A percentile compares a stretch with the other conserved stretches of the same genome.
Conservation (phyloP, 768 basidiomycete genomes). For the Lactifluus pinguis region DNA sequence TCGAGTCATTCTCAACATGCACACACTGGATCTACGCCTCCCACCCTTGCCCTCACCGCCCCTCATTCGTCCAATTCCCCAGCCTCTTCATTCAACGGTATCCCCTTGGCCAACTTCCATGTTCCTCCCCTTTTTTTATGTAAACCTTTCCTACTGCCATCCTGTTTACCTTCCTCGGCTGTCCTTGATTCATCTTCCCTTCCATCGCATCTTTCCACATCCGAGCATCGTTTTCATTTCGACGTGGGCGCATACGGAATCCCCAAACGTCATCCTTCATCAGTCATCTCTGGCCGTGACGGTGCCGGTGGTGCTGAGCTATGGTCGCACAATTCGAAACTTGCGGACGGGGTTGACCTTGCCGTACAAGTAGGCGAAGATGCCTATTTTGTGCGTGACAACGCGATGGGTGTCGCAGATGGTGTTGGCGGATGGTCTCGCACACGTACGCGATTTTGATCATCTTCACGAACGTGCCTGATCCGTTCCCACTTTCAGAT, state of each 20-base stretch:
- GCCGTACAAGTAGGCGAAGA: slow-evolving; percentile 87
- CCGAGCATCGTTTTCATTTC: slow-evolving; percentile 39
- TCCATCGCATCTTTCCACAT: slow-evolving; percentile 23
- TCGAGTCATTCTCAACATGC: slow-evolving; percentile 27
- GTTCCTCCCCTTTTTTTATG: slow-evolving; percentile 28
- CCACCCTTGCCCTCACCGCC: slow-evolving; percentile 38
- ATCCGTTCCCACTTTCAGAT: not conserved
- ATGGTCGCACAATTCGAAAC: slow-evolving; percentile 14
- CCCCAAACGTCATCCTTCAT: slow-evolving; percentile 40
- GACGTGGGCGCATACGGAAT: slow-evolving; percentile 83
- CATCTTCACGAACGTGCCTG: not conserved
- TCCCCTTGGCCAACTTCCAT: slow-evolving; percentile 33
- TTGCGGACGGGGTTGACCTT: slow-evolving; percentile 33
- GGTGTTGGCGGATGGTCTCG: slow-evolving; percentile 89
- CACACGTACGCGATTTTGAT: slow-evolving; percentile 25
- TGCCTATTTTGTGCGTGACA: slow-evolving; percentile 73
- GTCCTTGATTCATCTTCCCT: slow-evolving; percentile 15
- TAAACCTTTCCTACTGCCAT: slow-evolving; percentile 21
- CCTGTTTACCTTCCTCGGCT: slow-evolving; percentile 11
- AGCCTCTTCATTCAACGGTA: slow-evolving; percentile 24
- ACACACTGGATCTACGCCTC: slow-evolving; percentile 25
- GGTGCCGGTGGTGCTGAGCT: slow-evolving; percentile 14
- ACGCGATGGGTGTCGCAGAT: slow-evolving; percentile 91
- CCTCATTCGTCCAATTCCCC: slow-evolving; percentile 30
- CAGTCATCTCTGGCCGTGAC: slow-evolving; percentile 21